Evolutionary conservation across 2,329 filamentous ascomycete species (phyloP), one percentile per base, ranked within the genome.

Genomic region (Plenodomus biglobosus): DNA sequence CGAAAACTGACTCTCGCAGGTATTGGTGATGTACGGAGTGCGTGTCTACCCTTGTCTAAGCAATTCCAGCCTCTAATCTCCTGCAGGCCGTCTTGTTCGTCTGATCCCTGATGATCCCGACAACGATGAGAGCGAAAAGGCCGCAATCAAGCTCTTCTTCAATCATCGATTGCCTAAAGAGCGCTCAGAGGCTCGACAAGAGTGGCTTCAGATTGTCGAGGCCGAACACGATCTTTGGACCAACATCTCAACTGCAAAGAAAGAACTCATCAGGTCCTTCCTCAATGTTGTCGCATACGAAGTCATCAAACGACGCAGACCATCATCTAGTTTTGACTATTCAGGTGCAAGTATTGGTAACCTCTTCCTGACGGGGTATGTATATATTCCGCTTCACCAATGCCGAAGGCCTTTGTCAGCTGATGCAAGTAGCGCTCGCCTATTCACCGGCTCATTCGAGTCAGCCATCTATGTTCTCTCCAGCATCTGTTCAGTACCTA

Each of bases 371-470:
- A 80, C 77, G 36, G 76, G 75, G 76, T 58, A 75, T 78, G 69
- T 55, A 3, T 15, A 3, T 20, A 13, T 40, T 18, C 13, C 8
- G 16, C 8, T 20, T 37, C 19, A 15, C 16, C 22, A 18, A 22
- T 40, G 15, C 15, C 13, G 24, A 30, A 35, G 16, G 24, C 19
- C 19, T 24, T 8, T 27, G 15, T 36, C 16, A 8, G 19, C 54
- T 66, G 39, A 64, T 38, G 8, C 16, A 7, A 8, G 0, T 42
- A 92, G 91, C 1, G 92, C 90, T 0, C 84, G 92, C 1, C 80
- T 97, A 10, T 96, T 96, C 74, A 91, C 90, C 1, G 92, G 92
- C 24, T 92, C 87, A 49, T 92, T 97, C 57, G 94, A 97, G 70
- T 88, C 88, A 6, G 90, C 90, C 36, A 94, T 97, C 53, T 96